Evolutionary conservation across 352 stramenopile species (phyloP), one percentile per base, ranked within the genome.

Genomic region (Globisporangium uncinulatum): DNA sequence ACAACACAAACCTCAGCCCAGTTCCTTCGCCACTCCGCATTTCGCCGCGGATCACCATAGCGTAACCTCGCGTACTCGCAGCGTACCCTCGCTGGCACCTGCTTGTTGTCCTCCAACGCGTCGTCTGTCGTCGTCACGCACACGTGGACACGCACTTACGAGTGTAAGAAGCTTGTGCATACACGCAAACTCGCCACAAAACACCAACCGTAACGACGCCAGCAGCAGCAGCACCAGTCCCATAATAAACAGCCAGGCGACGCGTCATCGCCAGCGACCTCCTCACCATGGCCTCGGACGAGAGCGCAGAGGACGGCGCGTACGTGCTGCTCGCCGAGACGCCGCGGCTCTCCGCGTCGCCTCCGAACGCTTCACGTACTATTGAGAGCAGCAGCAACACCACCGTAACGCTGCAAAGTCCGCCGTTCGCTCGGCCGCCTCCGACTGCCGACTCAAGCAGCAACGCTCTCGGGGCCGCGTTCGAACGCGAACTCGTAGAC

Each of bases 281-380:
- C 24, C 24, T 29, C 24, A 1, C 24, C 24, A 44, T 41, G 24
- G 29, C 24, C 10, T 24, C 32, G 17, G 54, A 44, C 8, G 49
- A 42, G 15, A 62, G 60, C 19, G 60, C 64, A 1, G 56, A 44
- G 43, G 54, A 56, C 19, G 55, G 56, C 43, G 43, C 43, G 43
- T 70, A 70, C 43, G 56, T 50, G 44, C 50, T 67, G 43, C 44
- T 63, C 10, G 44, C 61, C 5, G 50, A 51, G 31, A 60, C 56
- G 43, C 61, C 56, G 36, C 61, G 42, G 15, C 15, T 43, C 21
- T 29, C 24, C 21, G 17, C 21, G 13, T n/a, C 19, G n/a, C 42
- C 2, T n/a, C n/a, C 51, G 7, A 29, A 19, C 1, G 4, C 43
- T 9, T 7, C 21, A 1, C 31, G 20, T 4, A 21, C 32, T 9